Evolutionary conservation across 495 filamentous ascomycete genomes (phyloP), one percentile per base, ranked within the genome.

Genomic region (Stereocaulon alpinum): DNA sequence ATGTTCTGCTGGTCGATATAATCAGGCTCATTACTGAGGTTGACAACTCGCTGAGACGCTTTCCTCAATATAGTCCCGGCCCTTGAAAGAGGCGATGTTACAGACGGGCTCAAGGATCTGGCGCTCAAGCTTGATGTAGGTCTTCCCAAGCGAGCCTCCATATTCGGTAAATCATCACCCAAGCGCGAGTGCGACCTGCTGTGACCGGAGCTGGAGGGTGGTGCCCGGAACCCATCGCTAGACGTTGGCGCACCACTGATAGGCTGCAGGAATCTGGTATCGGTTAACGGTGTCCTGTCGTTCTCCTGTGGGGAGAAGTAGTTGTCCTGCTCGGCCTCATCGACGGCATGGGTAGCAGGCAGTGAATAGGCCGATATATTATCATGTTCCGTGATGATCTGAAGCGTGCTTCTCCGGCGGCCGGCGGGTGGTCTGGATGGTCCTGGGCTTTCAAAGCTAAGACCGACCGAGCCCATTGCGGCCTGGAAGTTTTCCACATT

Each of bases 21-120:
- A 62, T 86, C 83, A 9, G 85, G 81, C 64, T 96, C 91, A 67
- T 93, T 95, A 74, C 92, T 95, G 59, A 99, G 77, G 69, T 96
- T 96, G 66, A 97, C 93, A 58, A 99, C 90, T 71, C 93, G 90
- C 72, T 96, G 90, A 20, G 94, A 96, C 83, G 97, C 94, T 64
- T 91, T 91, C 64, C 91, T 87, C 71, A 99, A 85, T 66, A 97
- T 93, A 4, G 91, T 94, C 37, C 91, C 87, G 56, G 93, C 88
- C 64, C 89, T 77, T 22, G 80, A 79, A 56, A 95, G 70, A 40
- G 89, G 84, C 44, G 85, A 81, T 52, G 77, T 77, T 12, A 82
- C 80, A 10, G 81, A 83, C 4, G 83, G 69, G 69, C 58, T 72
- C 63, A 62, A 67, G 60, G 61, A 66, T 75, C 59, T 69, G 67